phyloP scores from a whole-genome alignment of 2,329 filamentous ascomycete genomes.

The Penicillium sp. region DNA sequence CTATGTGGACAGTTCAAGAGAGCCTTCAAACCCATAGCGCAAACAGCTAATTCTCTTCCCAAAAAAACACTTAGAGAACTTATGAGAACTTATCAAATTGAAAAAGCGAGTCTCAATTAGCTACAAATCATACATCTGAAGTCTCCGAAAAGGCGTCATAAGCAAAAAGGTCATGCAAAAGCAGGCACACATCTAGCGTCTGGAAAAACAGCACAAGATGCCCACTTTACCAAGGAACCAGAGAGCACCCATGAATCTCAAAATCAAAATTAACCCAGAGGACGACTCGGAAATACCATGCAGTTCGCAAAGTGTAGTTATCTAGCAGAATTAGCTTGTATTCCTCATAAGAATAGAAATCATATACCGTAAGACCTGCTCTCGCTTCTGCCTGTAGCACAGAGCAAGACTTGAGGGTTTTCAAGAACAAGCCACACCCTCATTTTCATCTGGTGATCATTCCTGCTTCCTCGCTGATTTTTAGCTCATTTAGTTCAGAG shows the following conservation, averaged over 20 bases:
- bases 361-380: conserved; percentile 22
- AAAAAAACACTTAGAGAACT: not conserved
- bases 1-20: not conserved
- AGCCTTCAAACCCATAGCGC: not conserved
- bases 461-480: not conserved
- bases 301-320: conserved; percentile 8
- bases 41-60: not conserved
- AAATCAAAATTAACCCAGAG: conserved; percentile 27
- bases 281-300: conserved; percentile 16
- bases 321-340: conserved; percentile 1
- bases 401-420: not conserved
- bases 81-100: not conserved
- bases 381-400: not conserved
- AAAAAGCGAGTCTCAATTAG: not conserved
- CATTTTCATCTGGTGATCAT: not conserved
- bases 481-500: not conserved
- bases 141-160: fast-evolving
- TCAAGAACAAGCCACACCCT: not conserved
- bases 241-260: conserved; percentile 26
- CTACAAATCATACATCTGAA: not conserved
- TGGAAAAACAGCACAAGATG: conserved; percentile 21
- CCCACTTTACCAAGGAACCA: conserved; percentile 25
- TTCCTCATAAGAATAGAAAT: not conserved
- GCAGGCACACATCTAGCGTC: not conserved
- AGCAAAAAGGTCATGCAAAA: not conserved